Evolutionary conservation across 2,329 filamentous ascomycete genomes (phyloP), one percentile per base, ranked within the genome.

Genomic region (Arthrinium phaeospermum): DNA sequence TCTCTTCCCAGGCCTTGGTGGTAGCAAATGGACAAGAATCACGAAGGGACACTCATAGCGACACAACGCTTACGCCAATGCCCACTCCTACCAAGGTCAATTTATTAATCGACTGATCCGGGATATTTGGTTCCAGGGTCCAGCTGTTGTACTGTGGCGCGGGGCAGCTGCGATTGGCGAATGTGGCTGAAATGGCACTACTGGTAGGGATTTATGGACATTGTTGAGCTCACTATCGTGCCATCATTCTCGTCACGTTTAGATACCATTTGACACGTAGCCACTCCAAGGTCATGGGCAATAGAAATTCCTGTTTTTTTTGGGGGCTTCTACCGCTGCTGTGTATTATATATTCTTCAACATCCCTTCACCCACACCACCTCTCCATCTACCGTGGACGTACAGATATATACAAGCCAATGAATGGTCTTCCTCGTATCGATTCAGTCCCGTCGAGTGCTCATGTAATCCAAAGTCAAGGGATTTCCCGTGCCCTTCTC

Each of bases 351-450:
- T 69, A 41, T 24, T 69, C 45, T 14, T 14, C 67, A 41, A 30
- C 27, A 22, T 45, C 67, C 12, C 67, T 4, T 68, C 30, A 30
- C 44, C 24, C 44, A 22, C 45, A 49, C 27, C 67, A 49, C 44
- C 67, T 45, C 46, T 49, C 37, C 67, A 46, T 30, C 45, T 37
- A 69, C 27, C 45, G 67, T 49, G 67, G 45, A 69, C 13, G 14
- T 69, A 69, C 45, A 69, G n/a, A 69, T 69, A 49, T 69, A 69
- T 69, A 69, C 67, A 69, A 49, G 44, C 67, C 67, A 49, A 49
- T 37, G 27, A 37, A 46, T 69, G 19, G 45, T 45, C 45, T 34
- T 37, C 22, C 45, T 49, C 67, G 67, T 49, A 19, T 69, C 27
- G 67, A 46, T 49, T 69, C 67, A 46, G 45, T 45, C 67, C 57